Evolutionary conservation across 371 early-diverging fungal genomes (phyloP).

Genomic region (Zopfochytrium polystomum): DNA sequence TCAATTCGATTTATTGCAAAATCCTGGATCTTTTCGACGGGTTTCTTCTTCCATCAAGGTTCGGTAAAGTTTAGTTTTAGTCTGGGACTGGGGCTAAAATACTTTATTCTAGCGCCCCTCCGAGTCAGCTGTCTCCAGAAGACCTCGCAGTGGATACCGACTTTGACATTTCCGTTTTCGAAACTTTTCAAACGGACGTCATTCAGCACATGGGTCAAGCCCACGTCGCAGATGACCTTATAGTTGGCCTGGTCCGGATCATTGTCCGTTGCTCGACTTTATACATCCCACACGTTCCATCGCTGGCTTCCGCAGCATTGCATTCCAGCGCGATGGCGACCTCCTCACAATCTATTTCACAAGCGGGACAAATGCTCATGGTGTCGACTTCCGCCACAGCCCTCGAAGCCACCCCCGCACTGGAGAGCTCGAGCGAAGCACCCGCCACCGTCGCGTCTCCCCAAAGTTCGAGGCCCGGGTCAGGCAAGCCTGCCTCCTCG

Average conservation of each 20-base stretch:
- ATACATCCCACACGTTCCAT: slow-evolving; percentile 27
- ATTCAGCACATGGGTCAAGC: slow-evolving; percentile 65
- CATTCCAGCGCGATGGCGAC: neutral
- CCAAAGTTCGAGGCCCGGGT: too few species aligned
- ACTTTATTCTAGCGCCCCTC: slow-evolving; percentile 49
- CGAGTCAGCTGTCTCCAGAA: slow-evolving; percentile 59
- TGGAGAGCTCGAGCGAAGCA: too few species aligned
- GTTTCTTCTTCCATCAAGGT: slow-evolving; percentile 68
- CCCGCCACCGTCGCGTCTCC: too few species aligned
- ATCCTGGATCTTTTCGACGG: slow-evolving; percentile 69
- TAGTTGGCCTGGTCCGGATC: slow-evolving; percentile 57
- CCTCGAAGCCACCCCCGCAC: too few species aligned
- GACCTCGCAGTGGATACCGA: slow-evolving; percentile 71
- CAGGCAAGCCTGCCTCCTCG: too few species aligned
- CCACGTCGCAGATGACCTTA: slow-evolving; percentile 59
- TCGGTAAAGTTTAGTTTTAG: slow-evolving; percentile 1
- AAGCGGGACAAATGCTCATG: too few species aligned
- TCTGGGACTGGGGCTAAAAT: neutral
- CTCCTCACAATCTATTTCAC: too few species aligned
- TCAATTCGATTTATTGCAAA: slow-evolving; percentile 64
- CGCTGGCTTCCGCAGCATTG: neutral
- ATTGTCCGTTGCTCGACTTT: slow-evolving; percentile 56
- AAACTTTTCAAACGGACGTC: slow-evolving; percentile 63
- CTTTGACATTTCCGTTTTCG: slow-evolving; percentile 73
- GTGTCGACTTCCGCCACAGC: too few species aligned